Evolutionary conservation across 2,329 filamentous ascomycete genomes (phyloP).

Genomic region (Fonsecaea nubica): DNA sequence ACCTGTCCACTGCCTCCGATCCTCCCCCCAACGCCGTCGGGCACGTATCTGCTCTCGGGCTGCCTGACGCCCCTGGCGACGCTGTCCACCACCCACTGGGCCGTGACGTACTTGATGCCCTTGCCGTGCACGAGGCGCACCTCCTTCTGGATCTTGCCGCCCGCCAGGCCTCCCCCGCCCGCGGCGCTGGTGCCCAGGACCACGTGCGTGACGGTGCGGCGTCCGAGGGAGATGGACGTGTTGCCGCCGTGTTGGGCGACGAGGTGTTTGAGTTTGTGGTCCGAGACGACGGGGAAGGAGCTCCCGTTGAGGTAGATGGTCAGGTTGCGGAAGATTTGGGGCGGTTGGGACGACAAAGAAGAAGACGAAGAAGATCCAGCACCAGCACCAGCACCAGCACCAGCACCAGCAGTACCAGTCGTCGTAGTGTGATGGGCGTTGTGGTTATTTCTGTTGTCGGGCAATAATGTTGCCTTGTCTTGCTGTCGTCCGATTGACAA

Average conservation of each 20-base stretch:
- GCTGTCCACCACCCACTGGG: constrained; percentile 86
- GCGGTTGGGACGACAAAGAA: constrained; percentile 31
- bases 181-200: constrained; percentile 69
- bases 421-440: constrained; percentile 15
- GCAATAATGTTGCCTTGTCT: not conserved
- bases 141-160: constrained; percentile 81
- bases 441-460: not conserved
- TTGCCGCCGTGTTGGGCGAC: constrained; percentile 75
- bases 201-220: constrained; percentile 82
- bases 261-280: constrained; percentile 82
- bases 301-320: constrained; percentile 88
- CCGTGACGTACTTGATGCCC: constrained; percentile 77
- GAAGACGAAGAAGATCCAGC: no score
- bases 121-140: constrained; percentile 68
- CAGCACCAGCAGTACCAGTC: no score
- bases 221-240: constrained; percentile 72
- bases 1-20: constrained; percentile 67
- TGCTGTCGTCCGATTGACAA: not conserved
- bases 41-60: constrained; percentile 74
- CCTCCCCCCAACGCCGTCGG: constrained; percentile 53
- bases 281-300: constrained; percentile 79
- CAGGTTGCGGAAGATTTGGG: constrained; percentile 70
- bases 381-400: no score
- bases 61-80: constrained; percentile 76
- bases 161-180: constrained; percentile 79